Conservation (phyloP, 306 rosid species). For the Inga oerstediana region DNA sequence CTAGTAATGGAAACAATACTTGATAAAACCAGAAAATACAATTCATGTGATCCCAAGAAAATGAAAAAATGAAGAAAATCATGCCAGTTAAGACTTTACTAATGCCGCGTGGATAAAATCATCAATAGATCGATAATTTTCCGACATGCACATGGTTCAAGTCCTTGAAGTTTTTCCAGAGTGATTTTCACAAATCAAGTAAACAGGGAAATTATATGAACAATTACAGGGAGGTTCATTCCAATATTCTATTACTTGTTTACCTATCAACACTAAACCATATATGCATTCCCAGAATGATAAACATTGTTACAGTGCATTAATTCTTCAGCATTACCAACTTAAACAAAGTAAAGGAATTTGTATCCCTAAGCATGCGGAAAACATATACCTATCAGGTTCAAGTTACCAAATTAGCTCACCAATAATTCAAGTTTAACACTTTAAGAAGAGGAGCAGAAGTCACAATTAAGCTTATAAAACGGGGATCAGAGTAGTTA, state of each 20-base stretch:
- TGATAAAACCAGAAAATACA: neutral
- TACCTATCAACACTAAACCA: constrained; percentile 12
- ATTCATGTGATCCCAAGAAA: neutral
- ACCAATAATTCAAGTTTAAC: neutral
- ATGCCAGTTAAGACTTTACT: neutral
- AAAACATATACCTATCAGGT: neutral
- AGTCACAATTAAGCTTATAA: neutral
- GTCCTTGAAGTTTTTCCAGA: neutral
- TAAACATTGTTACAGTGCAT: constrained; percentile 9
- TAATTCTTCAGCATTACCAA: constrained; percentile 10
- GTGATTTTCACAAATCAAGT: neutral
- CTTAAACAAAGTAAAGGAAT: constrained; percentile 7
- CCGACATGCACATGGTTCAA: neutral
- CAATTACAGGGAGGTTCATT: constrained; percentile 5
- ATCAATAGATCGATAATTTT: neutral
- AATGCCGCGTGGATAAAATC: neutral
- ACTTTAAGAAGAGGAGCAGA: neutral
- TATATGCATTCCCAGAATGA: constrained; percentile 1
- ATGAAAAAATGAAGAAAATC: neutral
- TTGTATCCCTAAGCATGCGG: constrained; percentile 4
- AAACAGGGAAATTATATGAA: constrained; percentile 17
- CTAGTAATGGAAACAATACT: neutral
- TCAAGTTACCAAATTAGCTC: neutral
- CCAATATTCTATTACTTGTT: neutral
- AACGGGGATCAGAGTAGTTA: neutral